Evolutionary conservation across 352 stramenopile species (phyloP), one percentile per base, ranked within the genome.

Genomic region (Globisporangium spinosum): DNA sequence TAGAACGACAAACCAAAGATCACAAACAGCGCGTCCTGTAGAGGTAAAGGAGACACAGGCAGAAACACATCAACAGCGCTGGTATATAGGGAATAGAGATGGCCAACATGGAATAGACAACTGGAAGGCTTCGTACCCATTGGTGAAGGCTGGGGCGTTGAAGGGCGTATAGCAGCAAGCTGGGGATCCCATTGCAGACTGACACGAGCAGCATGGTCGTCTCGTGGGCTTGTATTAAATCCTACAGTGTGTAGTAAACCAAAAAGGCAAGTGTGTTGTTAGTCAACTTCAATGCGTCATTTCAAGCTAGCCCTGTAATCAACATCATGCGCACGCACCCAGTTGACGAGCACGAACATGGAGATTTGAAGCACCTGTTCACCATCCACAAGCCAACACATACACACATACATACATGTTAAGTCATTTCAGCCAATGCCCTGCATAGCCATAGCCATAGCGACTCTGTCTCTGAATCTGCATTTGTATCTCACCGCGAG

Each of bases 1-100:
- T 93, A 94, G 71, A 94, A 94, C 34, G 84, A 92, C 27, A 94
- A 71, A 0, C 87, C 87, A 73, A 93, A 94, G 29, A 90, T 87
- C 61, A 94, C 77, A 56, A 93, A 94, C 40, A 94, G 70, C 17
- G 84, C 84, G 69, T 94, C 87, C 85, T 94, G 62, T 91, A 59
- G 22, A 65, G 4, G 1, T 27, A 5, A n/a, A 17, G 4, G 22
- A 9, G 4, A 49, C 8, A 17, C 5, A 20, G 38, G 4, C 38
- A 45, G 4, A 15, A 38, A 55, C 7, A 40, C 2, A 51, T 0
- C 22, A 32, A 32, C 10, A 56, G 10, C 55, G 22, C 54, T 12
- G 62, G 23, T 40, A 1, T 27, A 25, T 27, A 22, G 45, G 45
- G 6, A 23, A 54, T 23, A 56, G 9, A 29, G 3, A 7, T 27